Conservation (phyloP, 2,329 filamentous ascomycete species). For the Fusarium sp. region DNA sequence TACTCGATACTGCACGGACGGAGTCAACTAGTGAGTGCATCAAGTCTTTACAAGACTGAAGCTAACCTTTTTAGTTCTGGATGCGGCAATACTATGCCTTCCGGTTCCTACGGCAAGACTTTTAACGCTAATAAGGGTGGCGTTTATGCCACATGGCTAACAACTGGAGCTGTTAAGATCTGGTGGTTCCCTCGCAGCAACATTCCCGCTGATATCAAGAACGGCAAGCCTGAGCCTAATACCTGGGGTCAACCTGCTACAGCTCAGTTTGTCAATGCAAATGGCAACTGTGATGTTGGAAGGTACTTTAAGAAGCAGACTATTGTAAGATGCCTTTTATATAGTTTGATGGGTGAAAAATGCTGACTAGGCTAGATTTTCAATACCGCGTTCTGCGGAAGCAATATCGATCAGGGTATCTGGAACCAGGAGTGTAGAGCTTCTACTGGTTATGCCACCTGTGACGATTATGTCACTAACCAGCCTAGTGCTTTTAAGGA, state of each 20-base stretch:
- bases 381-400: constrained; percentile 5
- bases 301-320: constrained; percentile 14
- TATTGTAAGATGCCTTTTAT: background rate
- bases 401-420: constrained; percentile 5
- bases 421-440: constrained; percentile 5
- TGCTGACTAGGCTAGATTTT: background rate
- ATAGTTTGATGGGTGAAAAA: background rate
- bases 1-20: constrained; percentile 1
- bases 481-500: constrained; percentile 3
- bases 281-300: constrained; percentile 6
- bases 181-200: constrained; percentile 2
- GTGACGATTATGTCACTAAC: constrained; percentile 6
- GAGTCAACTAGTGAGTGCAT: constrained; percentile 1
- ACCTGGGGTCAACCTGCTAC: constrained; percentile 4
- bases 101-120: constrained; percentile 2
- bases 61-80: background rate
- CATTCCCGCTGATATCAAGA: constrained; percentile 1
- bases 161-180: constrained; percentile 3
- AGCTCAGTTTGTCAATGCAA: background rate
- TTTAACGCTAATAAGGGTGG: constrained; percentile 6
- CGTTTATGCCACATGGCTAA: constrained; percentile 11
- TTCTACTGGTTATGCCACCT: constrained; percentile 1
- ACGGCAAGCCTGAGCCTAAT: constrained; percentile 1
- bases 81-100: constrained; percentile 6
- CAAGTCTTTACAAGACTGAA: background rate